Percentiles rank a stretch among this genome's conserved stretches.
phyloP scores from a whole-genome alignment of 192 early-diverging fungal species.

The Coemansia aciculifera region DNA sequence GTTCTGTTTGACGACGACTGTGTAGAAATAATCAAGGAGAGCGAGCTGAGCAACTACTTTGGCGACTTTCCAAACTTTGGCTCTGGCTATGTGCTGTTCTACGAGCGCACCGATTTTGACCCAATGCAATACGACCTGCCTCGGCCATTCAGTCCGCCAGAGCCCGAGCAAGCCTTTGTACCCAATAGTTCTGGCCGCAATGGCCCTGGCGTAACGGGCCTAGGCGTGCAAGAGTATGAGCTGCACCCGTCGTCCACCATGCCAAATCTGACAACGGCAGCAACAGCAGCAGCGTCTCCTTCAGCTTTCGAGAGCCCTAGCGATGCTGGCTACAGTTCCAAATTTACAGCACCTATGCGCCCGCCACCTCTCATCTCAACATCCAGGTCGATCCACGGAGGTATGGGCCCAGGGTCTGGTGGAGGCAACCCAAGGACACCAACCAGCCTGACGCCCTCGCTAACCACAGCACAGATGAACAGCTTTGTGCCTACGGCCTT shows the following conservation, averaged over 20 bases:
- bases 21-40: conserved; percentile 81
- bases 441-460: conserved; percentile 15
- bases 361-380: conserved; percentile 47
- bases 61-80: conserved; percentile 73
- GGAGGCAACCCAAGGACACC: conserved; percentile 9
- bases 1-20: conserved; percentile 94
- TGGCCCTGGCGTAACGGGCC: background rate
- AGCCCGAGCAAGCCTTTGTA: background rate
- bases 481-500: conserved; percentile 10
- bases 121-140: conserved; percentile 45
- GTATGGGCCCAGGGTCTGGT: background rate
- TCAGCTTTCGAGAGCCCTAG: background rate
- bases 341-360: conserved; percentile 34
- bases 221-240: background rate
- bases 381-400: conserved; percentile 34
- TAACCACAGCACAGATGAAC: conserved; percentile 5
- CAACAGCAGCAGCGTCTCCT: background rate
- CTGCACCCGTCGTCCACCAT: conserved; percentile 27
- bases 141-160: conserved; percentile 1
- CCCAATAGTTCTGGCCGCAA: background rate
- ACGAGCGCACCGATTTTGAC: conserved; percentile 61
- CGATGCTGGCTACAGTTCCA: background rate
- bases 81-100: conserved; percentile 81
- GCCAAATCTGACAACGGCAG: conserved; percentile 21
- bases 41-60: conserved; percentile 78